These are phyloP conservation scores for Exophiala lecanii-corni DNA, from an alignment of 2,329 filamentous ascomycete genomes.

Conservation along the genomic window DNA sequence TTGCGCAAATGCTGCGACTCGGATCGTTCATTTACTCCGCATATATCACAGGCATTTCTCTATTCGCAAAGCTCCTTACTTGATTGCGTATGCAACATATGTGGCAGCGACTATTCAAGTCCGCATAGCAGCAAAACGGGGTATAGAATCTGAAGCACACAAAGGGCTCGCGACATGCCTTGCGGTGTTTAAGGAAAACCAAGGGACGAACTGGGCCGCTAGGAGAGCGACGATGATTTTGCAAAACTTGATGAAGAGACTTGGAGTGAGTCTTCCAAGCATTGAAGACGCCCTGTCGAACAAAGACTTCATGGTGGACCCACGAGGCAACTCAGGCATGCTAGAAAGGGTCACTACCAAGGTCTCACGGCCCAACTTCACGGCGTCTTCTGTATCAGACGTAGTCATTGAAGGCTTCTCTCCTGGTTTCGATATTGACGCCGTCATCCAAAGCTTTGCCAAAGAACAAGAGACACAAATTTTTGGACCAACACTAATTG, in stretches of 20 bases:
- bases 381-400: not conserved
- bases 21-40: constrained; percentile 1
- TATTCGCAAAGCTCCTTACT: constrained; percentile 4
- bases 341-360: not conserved
- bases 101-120: constrained; percentile 51
- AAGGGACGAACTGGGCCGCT: constrained; percentile 49
- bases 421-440: constrained; percentile 39
- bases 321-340: constrained; percentile 23
- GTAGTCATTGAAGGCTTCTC: constrained; percentile 5
- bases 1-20: constrained; percentile 5
- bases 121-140: constrained; percentile 47
- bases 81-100: constrained; percentile 52
- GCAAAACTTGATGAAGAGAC: constrained; percentile 43
- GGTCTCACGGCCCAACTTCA: not conserved
- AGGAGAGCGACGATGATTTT: constrained; percentile 45
- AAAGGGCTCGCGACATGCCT: constrained; percentile 42
- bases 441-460: constrained; percentile 41
- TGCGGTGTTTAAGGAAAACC: constrained; percentile 45
- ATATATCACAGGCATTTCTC: constrained; percentile 1
- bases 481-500: not conserved
- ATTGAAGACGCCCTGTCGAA: constrained; percentile 8
- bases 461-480: constrained; percentile 1
- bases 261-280: constrained; percentile 33
- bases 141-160: constrained; percentile 38
- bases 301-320: not conserved